Percentiles rank a stretch among this genome's conserved stretches.
These are phyloP conservation scores for Chlorophyllum brunneum DNA, from an alignment of 768 basidiomycete genomes.

Conservation along the genomic window DNA sequence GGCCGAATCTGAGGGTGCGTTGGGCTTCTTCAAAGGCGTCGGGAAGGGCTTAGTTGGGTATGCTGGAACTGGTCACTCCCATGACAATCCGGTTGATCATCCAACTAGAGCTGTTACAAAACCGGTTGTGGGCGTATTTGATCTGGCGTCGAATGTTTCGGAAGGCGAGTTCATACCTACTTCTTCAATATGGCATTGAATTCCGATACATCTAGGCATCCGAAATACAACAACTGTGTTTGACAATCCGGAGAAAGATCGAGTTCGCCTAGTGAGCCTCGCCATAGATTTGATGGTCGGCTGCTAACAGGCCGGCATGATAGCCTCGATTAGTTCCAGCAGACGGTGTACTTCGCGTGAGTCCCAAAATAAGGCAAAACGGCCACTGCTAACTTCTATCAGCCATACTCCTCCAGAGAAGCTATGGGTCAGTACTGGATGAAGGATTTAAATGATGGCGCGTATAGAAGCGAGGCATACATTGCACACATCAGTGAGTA, in stretches of 20 bases:
- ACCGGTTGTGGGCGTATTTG: conserved; percentile 94
- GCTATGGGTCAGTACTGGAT: conserved; percentile 97
- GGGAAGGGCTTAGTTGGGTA: conserved; percentile 96
- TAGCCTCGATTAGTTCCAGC: conserved; percentile 83
- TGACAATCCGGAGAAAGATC: conserved; percentile 85
- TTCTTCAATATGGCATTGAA: not conserved
- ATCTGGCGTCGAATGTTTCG: conserved; percentile 90
- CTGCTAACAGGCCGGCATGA: conserved; percentile 1
- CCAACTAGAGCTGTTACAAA: conserved; percentile 83
- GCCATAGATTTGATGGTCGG: not conserved
- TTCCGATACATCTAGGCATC: conserved; percentile 54
- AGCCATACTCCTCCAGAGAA: conserved; percentile 90
- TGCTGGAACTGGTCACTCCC: conserved; percentile 14
- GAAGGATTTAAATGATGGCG: conserved; percentile 88
- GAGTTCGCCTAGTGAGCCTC: conserved; percentile 66
- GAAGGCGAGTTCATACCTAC: conserved; percentile 57
- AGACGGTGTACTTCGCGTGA: conserved; percentile 84
- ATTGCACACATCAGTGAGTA: conserved; percentile 86
- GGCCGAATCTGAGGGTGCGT: conserved; percentile 88
- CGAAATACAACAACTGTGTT: conserved; percentile 99
- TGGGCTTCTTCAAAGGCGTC: conserved; percentile 97
- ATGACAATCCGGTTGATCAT: not conserved
- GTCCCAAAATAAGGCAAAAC: conserved; percentile 22
- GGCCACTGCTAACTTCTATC: not conserved
- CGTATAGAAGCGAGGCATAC: conserved; percentile 79